These are phyloP conservation scores for Ogataea wickerhamii DNA, from an alignment of 805 yeast species.

Conservation along the genomic window DNA sequence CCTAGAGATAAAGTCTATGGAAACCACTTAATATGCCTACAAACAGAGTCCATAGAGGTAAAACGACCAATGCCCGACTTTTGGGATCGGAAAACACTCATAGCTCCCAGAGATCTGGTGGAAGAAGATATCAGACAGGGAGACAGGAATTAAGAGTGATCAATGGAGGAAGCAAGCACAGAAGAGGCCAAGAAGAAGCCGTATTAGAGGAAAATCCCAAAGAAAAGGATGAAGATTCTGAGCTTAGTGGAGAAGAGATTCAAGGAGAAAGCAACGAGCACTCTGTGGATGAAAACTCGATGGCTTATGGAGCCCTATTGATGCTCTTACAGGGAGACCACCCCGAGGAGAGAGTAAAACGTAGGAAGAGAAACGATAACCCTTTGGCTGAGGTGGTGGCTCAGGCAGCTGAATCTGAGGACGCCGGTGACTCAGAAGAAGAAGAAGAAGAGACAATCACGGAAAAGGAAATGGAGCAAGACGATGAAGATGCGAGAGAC, in stretches of 20 bases:
- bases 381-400: conserved; percentile 3
- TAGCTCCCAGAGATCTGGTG: too few relatives aligned
- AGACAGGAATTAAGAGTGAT: conserved; percentile 59
- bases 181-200: conserved; percentile 18
- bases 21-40: too few relatives aligned
- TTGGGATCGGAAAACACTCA: too few relatives aligned
- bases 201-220: conserved; percentile 28
- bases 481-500: conserved; percentile 26
- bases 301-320: conserved; percentile 27
- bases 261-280: conserved; percentile 4
- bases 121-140: conserved; percentile 43
- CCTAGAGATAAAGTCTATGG: too few relatives aligned
- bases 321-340: conserved; percentile 25
- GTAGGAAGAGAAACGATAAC: conserved; percentile 12
- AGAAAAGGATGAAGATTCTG: conserved; percentile 26
- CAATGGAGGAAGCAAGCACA: conserved; percentile 50
- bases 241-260: conserved; percentile 19
- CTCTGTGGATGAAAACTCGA: conserved; percentile 15
- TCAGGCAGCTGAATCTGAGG: conserved; percentile 13
- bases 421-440: conserved; percentile 12
- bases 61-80: too few relatives aligned
- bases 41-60: too few relatives aligned
- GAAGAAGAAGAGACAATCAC: conserved; percentile 21
- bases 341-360: conserved; percentile 12
- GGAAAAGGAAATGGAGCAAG: conserved; percentile 38